Evolutionary conservation across 768 basidiomycete species (phyloP), one percentile per base, ranked within the genome.

Genomic region (Porpolomopsis calyptriformis): DNA sequence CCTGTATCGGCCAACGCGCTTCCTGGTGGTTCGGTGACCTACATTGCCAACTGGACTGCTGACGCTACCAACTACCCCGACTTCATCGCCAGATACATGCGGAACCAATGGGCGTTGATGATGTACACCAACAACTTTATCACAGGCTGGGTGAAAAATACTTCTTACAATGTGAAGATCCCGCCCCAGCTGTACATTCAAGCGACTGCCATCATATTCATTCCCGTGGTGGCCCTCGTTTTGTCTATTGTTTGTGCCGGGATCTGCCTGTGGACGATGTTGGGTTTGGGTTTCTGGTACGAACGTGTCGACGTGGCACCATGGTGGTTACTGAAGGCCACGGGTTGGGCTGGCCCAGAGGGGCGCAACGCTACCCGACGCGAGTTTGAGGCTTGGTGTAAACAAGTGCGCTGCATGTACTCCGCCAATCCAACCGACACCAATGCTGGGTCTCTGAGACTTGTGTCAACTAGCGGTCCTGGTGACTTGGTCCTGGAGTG

Each of bases 101-200:
- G 42, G 25, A 43, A 43, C 42, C 24, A 43, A 26, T 43, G 42
- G 42, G 16, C 42, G 27, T 22, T 43, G 42, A 43, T 43, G 42
- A 43, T 19, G 42, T 43, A 43, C 27, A 16, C 42, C 25, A 43
- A 43, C 42, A 43, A 43, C 42, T 43, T 27, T 23, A 43, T 43
- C 31, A 23, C 4, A 4, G 42, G 42, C 5, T 43, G 26, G 16
- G 27, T 43, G 27, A 19, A 9, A 4, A 43, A 43, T 26, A 43
- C 42, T 6, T 22, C 26, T 29, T 43, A 43, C 42, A 11, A 11
- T 10, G 31, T 43, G 42, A 10, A 22, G 42, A 43, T 23, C 8
- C 4, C 23, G 11, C 42, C 42, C 4, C 42, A 29, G 31, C 42
- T 43, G 27, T 34, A 43, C 27, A 43, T 43, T 23, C 24, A 43